Evolutionary conservation across 345 rosid species (phyloP), one percentile per base, ranked within the genome.

Genomic region (Lagerstroemia speciosa): DNA sequence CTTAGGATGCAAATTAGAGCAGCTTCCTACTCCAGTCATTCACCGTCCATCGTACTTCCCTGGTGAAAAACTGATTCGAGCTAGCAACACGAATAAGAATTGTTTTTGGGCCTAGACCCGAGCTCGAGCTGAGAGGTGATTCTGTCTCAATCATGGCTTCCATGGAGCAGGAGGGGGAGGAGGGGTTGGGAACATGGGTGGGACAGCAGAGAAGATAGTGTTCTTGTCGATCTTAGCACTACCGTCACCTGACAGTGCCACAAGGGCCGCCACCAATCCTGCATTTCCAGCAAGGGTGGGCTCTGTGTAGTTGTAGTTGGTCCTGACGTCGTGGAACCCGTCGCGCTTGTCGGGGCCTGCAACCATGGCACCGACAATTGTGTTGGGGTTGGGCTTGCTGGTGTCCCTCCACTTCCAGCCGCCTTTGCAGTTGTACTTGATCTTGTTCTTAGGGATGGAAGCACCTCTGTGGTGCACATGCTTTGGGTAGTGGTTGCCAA

Each of bases 91-190:
- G 31, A 53, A 20, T 22, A 14, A 26, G 60, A 26, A 29, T 53
- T 0, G n/a, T 50, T n/a, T n/a, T n/a, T n/a, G n/a, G n/a, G n/a
- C n/a, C n/a, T n/a, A 53, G 60, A 29, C 60, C 60, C 2, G 60
- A 11, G 0, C 14, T n/a, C 10, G 60, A 26, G 60, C 60, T 53
- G 27, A 50, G 16, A 22, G 24, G 26, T 50, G 60, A n/a, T 62
- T 14, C 63, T 26, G n/a, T 32, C 20, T 71, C 82, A 30, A 34
- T 84, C 73, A 89, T 71, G 99, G 99, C 75, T 77, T 91, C 99
- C 99, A 94, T 43, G 99, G 95, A 36, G 99, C 97, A 11, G 99
- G 99, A 34, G 98, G 98, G 0, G 98, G 98, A 1, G 98, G 98
- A 0, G 97, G 87, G 33, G 94, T 93, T 6, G 97, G 97, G 79